These are phyloP conservation scores for Hanseniaspora guilliermondii DNA, from an alignment of 805 yeast genomes.

Conservation along the genomic window DNA sequence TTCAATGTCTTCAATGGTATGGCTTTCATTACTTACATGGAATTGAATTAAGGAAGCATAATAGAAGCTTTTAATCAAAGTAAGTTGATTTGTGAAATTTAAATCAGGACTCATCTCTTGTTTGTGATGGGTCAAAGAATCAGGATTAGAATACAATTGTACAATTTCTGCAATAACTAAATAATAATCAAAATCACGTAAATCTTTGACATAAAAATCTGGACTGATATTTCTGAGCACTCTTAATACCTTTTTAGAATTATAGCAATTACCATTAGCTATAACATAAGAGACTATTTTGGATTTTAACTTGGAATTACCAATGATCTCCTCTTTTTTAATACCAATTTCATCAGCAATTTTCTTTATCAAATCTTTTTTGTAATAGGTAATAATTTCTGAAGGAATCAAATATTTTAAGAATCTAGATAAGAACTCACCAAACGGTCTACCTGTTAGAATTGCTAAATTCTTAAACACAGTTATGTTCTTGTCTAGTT, in stretches of 20 bases:
- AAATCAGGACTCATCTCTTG: background rate
- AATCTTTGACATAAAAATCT: background rate
- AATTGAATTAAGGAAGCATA: slow-evolving; percentile 4
- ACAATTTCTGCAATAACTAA: slow-evolving; percentile 9
- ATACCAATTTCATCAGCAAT: slow-evolving; percentile 20
- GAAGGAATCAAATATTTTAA: slow-evolving; percentile 65
- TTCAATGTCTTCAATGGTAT: slow-evolving; percentile 6
- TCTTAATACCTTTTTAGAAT: slow-evolving; percentile 5
- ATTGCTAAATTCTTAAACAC: slow-evolving; percentile 51
- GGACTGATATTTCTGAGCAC: slow-evolving; percentile 6
- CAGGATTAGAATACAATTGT: slow-evolving; percentile 8
- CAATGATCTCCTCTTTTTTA: background rate
- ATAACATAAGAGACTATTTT: slow-evolving; percentile 7
- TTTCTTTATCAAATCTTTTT: slow-evolving; percentile 42
- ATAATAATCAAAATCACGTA: slow-evolving; percentile 3
- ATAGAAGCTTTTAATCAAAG: slow-evolving; percentile 1
- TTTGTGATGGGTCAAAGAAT: background rate
- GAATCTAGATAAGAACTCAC: slow-evolving; percentile 55
- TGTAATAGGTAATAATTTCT: slow-evolving; percentile 47
- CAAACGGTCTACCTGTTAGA: slow-evolving; percentile 48
- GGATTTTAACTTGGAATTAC: background rate
- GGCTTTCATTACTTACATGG: background rate
- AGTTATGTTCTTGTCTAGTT: slow-evolving; percentile 36
- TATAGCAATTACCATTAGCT: slow-evolving; percentile 7
- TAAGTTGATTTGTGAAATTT: slow-evolving; percentile 4